These are phyloP conservation scores for Ceratocystis huliohia DNA, from an alignment of 2,329 filamentous ascomycete species.

Conservation along the genomic window DNA sequence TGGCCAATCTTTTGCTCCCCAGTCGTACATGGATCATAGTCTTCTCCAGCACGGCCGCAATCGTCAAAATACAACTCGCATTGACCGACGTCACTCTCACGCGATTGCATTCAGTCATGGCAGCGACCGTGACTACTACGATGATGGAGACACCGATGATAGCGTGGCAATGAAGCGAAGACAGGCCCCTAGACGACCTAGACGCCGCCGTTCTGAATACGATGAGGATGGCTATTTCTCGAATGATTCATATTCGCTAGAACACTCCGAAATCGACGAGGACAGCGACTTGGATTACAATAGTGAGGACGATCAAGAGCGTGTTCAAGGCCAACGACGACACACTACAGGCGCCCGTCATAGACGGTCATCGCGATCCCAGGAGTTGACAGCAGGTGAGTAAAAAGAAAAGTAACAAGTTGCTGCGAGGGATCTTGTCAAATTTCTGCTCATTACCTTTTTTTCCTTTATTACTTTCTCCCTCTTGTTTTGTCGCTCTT, in stretches of 20 bases:
- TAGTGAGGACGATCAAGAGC: neutral
- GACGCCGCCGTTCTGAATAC: conserved; percentile 5
- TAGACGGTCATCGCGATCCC: neutral
- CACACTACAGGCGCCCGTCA: conserved; percentile 4
- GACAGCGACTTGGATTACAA: conserved; percentile 3
- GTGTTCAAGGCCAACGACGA: neutral
- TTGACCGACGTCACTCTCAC: conserved; percentile 14
- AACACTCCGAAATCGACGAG: neutral
- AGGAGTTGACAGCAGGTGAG: neutral
- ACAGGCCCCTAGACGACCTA: neutral
- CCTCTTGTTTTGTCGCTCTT: neutral
- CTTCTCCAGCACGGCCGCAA: neutral
- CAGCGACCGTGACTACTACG: conserved; percentile 10
- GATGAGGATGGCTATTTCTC: conserved; percentile 8
- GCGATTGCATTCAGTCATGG: conserved; percentile 10
- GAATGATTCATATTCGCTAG: conserved; percentile 5
- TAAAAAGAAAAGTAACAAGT: neutral
- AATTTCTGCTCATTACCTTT: neutral
- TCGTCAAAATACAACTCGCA: conserved; percentile 10
- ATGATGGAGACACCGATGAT: neutral
- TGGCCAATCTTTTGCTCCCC: conserved; percentile 19
- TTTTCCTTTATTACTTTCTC: neutral
- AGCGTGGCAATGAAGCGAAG: neutral
- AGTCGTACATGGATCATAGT: conserved; percentile 17
- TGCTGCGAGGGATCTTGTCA: neutral